Evolutionary conservation across 2,329 filamentous ascomycete genomes (phyloP).

Genomic region (Aspergillus sp.): DNA sequence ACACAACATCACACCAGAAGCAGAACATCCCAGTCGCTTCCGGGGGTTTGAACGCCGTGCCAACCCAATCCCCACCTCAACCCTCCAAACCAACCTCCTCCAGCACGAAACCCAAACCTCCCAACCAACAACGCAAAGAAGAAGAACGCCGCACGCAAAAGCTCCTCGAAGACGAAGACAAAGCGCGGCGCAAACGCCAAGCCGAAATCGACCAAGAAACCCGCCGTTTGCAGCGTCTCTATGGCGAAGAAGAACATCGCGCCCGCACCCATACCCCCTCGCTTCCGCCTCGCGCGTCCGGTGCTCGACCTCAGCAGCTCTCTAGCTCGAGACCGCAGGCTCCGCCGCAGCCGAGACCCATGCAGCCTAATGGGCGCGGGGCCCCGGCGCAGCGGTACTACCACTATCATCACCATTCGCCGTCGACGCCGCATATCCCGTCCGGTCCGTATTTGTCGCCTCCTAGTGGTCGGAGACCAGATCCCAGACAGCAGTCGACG

Average conservation of each 20-base stretch:
- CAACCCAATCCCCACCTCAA: not conserved
- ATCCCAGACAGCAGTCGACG: constrained; percentile 6
- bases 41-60: not conserved
- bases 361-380: constrained; percentile 8
- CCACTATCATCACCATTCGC: constrained; percentile 14
- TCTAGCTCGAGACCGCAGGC: constrained; percentile 7
- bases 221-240: constrained; percentile 62
- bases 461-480: not conserved
- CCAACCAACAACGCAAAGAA: constrained; percentile 47
- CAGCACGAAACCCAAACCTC: constrained; percentile 16
- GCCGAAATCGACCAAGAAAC: constrained; percentile 73
- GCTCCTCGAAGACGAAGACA: constrained; percentile 54
- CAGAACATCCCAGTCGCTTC: constrained; percentile 4
- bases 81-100: constrained; percentile 11
- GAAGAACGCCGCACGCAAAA: constrained; percentile 54
- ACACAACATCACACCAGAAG: not conserved
- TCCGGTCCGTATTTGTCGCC: constrained; percentile 1
- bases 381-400: constrained; percentile 13
- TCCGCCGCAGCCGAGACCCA: constrained; percentile 17
- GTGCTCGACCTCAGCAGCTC: not conserved
- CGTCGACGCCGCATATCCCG: constrained; percentile 10
- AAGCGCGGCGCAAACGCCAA: constrained; percentile 47
- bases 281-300: constrained; percentile 19
- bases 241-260: constrained; percentile 48
- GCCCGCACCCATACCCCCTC: constrained; percentile 26